phyloP scores from a whole-genome alignment of 768 basidiomycete species.

The Xerocomellus dryophilus region DNA sequence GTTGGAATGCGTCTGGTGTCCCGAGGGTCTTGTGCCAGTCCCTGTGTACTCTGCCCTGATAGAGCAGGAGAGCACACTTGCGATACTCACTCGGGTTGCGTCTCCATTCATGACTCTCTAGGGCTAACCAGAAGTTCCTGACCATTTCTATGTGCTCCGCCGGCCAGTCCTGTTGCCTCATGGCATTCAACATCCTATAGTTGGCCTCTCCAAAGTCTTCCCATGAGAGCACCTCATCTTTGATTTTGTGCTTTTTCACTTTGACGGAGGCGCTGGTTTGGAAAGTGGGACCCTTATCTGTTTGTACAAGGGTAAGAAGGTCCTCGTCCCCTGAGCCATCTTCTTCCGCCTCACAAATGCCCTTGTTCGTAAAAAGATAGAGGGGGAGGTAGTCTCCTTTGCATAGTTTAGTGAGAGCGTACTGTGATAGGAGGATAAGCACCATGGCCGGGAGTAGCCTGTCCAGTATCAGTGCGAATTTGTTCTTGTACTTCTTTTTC shows the following conservation, averaged over 20 bases:
- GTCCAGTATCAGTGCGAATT: no score
- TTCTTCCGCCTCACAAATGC: not conserved
- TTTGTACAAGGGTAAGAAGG: no score
- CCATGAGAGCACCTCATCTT: accelerated
- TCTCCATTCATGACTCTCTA: no score
- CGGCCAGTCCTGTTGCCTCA: no score
- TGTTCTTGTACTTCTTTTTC: no score
- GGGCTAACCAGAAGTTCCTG: no score
- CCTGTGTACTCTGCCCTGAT: no score
- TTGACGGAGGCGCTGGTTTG: not conserved
- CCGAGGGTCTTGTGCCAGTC: not conserved
- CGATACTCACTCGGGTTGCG: no score
- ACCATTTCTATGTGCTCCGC: no score
- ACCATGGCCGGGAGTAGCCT: no score
- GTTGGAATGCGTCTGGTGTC: not conserved
- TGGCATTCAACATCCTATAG: no score
- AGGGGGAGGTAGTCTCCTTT: not conserved
- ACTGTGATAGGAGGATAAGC: not conserved
- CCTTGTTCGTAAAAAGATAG: not conserved
- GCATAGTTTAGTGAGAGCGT: accelerated
- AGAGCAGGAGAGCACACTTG: no score
- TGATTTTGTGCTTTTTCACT: not conserved
- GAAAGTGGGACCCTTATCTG: not conserved
- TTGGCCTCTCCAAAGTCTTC: not conserved
- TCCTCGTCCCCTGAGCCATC: not conserved